Evolutionary conservation across 2,329 filamentous ascomycete species (phyloP).

Genomic region (Epichloe aotearoae): DNA sequence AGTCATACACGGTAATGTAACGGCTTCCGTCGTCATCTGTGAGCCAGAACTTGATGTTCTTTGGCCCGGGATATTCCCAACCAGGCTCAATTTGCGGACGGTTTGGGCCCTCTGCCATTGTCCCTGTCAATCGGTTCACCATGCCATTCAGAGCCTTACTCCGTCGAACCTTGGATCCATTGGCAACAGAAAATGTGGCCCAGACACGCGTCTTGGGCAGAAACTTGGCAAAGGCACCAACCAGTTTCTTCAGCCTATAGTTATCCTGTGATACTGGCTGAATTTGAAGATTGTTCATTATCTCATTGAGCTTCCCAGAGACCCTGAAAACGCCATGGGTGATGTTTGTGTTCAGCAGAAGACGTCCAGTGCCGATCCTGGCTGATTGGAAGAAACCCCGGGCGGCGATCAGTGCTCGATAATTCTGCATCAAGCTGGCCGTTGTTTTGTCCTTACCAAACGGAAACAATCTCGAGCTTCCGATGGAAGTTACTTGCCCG

Average conservation of each 20-base stretch:
- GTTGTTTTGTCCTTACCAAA: conserved; percentile 18
- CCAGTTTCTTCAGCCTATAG: conserved; percentile 13
- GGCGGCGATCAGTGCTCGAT: conserved; percentile 25
- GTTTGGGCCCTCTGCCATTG: conserved; percentile 8
- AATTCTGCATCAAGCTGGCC: conserved; percentile 14
- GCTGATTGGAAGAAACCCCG: conserved; percentile 44
- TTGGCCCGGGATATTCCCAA: conserved; percentile 20
- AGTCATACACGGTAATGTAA: conserved; percentile 28
- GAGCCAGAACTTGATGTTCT: conserved; percentile 19
- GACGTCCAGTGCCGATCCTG: conserved; percentile 37
- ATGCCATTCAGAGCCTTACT: conserved; percentile 18
- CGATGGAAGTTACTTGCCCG: conserved; percentile 26
- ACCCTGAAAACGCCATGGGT: conserved; percentile 39
- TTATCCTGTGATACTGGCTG: conserved; percentile 7
- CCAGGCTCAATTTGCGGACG: conserved; percentile 11
- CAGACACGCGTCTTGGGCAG: conserved; percentile 25
- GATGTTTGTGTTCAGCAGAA: conserved; percentile 43
- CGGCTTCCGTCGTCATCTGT: conserved; percentile 12
- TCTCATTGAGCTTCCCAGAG: conserved; percentile 19
- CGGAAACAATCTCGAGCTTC: conserved; percentile 36
- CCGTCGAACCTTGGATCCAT: conserved; percentile 17
- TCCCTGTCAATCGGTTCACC: conserved; percentile 11
- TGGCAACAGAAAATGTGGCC: conserved; percentile 18
- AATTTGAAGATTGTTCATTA: conserved; percentile 19
- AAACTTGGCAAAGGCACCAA: conserved; percentile 17